Evolutionary conservation across 129 eudicot genomes (phyloP), one percentile per base, ranked within the genome.

Genomic region (Sambucus nigra): DNA sequence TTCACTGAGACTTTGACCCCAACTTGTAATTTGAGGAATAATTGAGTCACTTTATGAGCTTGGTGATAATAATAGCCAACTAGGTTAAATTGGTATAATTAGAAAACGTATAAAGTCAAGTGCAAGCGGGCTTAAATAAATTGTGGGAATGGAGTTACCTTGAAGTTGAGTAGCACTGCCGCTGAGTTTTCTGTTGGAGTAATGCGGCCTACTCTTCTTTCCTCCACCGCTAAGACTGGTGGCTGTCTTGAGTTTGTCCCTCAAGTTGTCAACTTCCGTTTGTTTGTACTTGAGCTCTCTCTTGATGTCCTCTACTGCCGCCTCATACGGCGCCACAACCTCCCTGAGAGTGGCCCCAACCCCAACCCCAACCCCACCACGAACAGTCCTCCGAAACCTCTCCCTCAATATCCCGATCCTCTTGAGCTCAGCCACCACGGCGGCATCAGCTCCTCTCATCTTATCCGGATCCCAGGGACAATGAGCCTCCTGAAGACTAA

Each of bases 251-350:
- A 83, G 38, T 66, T 80, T 80, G 47, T 73, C 74, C 70, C 61
- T 70, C 74, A 88, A 49, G 25, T 48, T 69, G 41, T 77, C 91
- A 23, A 80, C 68, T 73, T 83, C 87, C 18, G 51, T 73, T 21
- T 80, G 79, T 67, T 76, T 80, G 22, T 35, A 69, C 74, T 63
- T 83, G 58, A 83, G 65, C 49, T 83, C 94, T 53, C 51, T 68
- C 69, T 76, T 78, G 73, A 88, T 16, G 38, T 73, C 82, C 77
- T 78, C 86, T 54, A 81, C 59, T 47, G 81, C 84, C 22, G 84
- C 80, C 74, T 88, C 97, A 26, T 88, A 88, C 54, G 97, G 94
- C 53, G 97, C 80, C 66, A 84, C 88, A 80, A 69, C 83, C 49
- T 84, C 97, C 66, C 80, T 54, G 53, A 84, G 44, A 48, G 77